Conservation (phyloP, 192 early-diverging fungal genomes). For the Backusella australiensis region DNA sequence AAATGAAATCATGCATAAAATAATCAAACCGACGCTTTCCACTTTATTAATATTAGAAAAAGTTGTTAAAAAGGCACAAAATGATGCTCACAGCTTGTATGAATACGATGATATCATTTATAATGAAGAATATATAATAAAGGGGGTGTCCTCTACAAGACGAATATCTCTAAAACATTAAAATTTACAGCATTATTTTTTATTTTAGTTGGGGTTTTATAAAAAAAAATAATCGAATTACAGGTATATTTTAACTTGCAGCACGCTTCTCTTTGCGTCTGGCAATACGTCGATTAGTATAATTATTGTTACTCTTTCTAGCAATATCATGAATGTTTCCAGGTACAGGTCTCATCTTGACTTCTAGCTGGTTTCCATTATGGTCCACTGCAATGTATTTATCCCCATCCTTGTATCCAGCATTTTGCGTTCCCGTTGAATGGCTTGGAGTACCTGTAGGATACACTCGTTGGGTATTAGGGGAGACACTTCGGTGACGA, state of each 20-base stretch:
- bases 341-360: conserved; percentile 26
- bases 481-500: neutral
- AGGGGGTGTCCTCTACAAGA: no score
- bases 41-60: no score
- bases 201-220: no score
- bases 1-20: no score
- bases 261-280: conserved; percentile 3
- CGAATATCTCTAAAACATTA: no score
- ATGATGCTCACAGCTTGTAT: no score
- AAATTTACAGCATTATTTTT: no score
- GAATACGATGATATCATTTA: no score
- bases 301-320: neutral
- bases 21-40: no score
- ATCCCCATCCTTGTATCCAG: conserved; percentile 32
- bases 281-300: conserved; percentile 11
- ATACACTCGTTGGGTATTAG: conserved; percentile 1
- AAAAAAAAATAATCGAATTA: neutral
- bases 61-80: no score
- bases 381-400: conserved; percentile 31
- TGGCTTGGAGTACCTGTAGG: neutral
- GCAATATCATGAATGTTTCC: neutral
- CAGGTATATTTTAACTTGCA: neutral
- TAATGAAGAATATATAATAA: no score
- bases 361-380: conserved; percentile 32
- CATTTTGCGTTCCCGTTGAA: neutral